These are phyloP conservation scores for Articulospora tetracladia DNA, from an alignment of 495 filamentous ascomycete genomes.

Conservation along the genomic window DNA sequence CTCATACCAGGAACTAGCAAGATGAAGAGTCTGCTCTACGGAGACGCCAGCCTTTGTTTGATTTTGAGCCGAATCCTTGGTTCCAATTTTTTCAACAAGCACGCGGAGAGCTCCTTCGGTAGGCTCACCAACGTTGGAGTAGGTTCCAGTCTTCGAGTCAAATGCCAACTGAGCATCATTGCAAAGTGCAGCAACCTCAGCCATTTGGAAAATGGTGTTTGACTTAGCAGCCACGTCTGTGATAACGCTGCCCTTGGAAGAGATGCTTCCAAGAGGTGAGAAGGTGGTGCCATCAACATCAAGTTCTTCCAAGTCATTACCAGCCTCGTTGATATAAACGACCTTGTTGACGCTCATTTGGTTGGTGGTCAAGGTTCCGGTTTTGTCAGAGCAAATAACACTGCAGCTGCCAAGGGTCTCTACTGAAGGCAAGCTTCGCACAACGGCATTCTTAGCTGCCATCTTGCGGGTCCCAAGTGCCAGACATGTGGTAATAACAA, in stretches of 20 bases:
- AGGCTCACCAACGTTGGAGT: slow-evolving; percentile 88
- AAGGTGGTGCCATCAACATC: slow-evolving; percentile 94
- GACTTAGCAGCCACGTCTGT: slow-evolving; percentile 70
- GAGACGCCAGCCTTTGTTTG: slow-evolving; percentile 48
- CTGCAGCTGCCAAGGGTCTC: slow-evolving; percentile 99
- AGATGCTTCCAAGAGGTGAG: slow-evolving; percentile 74
- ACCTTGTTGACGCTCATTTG: slow-evolving; percentile 98
- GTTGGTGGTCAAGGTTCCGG: slow-evolving; percentile 96
- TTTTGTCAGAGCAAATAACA: slow-evolving; percentile 99
- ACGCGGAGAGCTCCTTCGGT: slow-evolving; percentile 93
- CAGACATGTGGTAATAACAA: slow-evolving; percentile 96
- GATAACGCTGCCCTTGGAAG: slow-evolving; percentile 60
- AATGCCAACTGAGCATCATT: slow-evolving; percentile 84
- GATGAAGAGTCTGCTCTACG: slow-evolving; percentile 56
- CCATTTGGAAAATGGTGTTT: slow-evolving; percentile 72
- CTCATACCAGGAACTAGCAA: slow-evolving; percentile 81
- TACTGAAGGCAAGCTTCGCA: slow-evolving; percentile 91
- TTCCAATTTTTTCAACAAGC: slow-evolving; percentile 92
- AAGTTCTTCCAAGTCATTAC: slow-evolving; percentile 77
- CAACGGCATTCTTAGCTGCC: slow-evolving; percentile 97
- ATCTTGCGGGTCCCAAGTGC: slow-evolving; percentile 96
- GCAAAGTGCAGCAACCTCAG: slow-evolving; percentile 85
- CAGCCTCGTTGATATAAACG: slow-evolving; percentile 71
- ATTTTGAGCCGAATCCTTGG: slow-evolving; percentile 52
- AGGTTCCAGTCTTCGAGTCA: slow-evolving; percentile 67